Base-by-base conservation (phyloP, 768 basidiomycete species). In the Boletus vinaceobasis region DNA sequence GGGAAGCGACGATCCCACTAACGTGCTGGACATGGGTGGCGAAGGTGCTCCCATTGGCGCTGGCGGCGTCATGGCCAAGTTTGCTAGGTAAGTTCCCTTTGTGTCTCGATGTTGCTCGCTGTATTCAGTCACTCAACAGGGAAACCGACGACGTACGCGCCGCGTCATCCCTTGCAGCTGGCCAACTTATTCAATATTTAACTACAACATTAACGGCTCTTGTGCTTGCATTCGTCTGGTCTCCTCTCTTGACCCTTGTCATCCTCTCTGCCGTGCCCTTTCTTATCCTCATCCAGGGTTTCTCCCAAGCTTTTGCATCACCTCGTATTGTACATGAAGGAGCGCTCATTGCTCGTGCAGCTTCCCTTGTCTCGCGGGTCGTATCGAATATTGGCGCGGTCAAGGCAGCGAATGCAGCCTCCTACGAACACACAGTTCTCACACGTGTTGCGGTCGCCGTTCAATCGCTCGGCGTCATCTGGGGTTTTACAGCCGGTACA, bases 61-160 rank as follows among this genome's bases (percentile, higher is more conserved):
- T 47, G 93, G 88, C 56, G 94, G 93, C 21, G 76, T 97, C 42
- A 95, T 96, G 93, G 87, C 91, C 50, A 90, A 93, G 66, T 98
- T 97, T 69, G 82, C 88, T 33, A 84, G 85, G 93, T 91, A 53
- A 40, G 69, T 15, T 43, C 21, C 1, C 31, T 36, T 19, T 33
- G 21, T 38, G 40, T 35, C 38, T 19, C 14, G 14, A 0, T 7
- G 4, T 31, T 19, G 3, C 6, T 5, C 11, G 33, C 47, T 46
- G 29, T 59, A 42, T 43, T 60, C 10, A 67, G 27, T 35, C 55
- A 45, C 53, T 33, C 5, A 2, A 42, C 64, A 98, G 94, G 60
- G 96, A 98, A 72, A 97, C 95, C 7, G 93, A 98, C 71, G 91
- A 97, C 58, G 88, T 97, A 42, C 86, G 96, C 39, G 77, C 85